Evolutionary conservation across 805 yeast genomes (phyloP), one percentile per base, ranked within the genome.

Genomic region (Yarrowia yakushimensis): DNA sequence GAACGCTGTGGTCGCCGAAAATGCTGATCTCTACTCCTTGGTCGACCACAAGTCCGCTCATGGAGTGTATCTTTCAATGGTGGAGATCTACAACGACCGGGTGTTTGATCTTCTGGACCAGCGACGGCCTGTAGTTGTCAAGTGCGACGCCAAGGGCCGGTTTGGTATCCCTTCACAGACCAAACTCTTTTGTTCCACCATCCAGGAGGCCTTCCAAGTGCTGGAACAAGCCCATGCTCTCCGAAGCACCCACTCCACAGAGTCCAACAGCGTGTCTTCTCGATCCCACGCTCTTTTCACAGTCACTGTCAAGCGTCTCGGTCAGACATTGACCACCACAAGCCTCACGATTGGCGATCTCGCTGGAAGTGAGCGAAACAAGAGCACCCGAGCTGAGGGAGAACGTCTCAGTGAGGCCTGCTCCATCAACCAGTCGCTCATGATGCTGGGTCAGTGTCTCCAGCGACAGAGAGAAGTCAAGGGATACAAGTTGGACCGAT

Each of bases 301-400:
- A 61, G 73, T 82, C 52, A 79, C 80, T 63, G 64, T 78, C 6
- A 55, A 41, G n/a, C 48, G 61, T 12, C 39, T 55, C 4, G 48
- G 46, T 15, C 63, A 46, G 30, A 65, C 57, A 73, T 73, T 23
- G 60, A 55, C 18, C 50, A 67, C 48, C 39, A 69, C 81, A 5
- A 74, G 82, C 52, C 70, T 82, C 27, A 78, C 81, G 0, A 69
- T 83, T 42, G 81, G 81, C 0, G 85, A 83, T 66, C 67, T 83
- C 18, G 84, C 85, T 1, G 84, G 85, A 1, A 74, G 82, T 9
- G 85, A 82, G 69, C 74, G 84, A 66, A 74, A 80, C 10, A 80
- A 79, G 63, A 65, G 72, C 12, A 79, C 84, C 1, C 75, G 74
- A 61, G 78, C 83, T 0, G 71, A 72, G 10, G 83, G 83, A 4